Evolutionary conservation across 805 yeast species (phyloP), one percentile per base, ranked within the genome.

Genomic region (Zygosaccharomyces siamensis): DNA sequence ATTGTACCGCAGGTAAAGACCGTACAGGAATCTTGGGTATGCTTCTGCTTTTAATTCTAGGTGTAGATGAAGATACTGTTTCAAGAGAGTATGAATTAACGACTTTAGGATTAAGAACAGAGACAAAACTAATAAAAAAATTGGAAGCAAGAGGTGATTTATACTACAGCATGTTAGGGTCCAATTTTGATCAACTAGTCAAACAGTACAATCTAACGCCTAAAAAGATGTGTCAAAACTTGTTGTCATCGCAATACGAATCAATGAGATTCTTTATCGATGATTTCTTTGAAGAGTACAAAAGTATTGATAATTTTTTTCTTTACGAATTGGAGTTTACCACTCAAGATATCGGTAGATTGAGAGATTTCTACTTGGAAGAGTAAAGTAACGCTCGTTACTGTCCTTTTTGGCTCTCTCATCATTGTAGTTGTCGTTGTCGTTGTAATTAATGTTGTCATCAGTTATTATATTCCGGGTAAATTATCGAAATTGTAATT

Each of bases 1-100:
- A 86, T 61, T 88, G 95, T 67, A 79, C 90, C 3, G 92, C 92
- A 1, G 96, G 96, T 2, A 88, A 87, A 63, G 96, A 88, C 62
- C 75, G 95, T 39, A 87, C 96, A 0, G 96, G 95, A 0, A 73
- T 86, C 11, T 62, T 85, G 54, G 77, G 83, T 2, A 85, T 88
- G 81, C 63, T 88, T 51, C 70, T 87, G 4, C 70, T 87, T 39
- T 67, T 80, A 16, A 62, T 86, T 7, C 68, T 78, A 4, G 90
- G 86, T 0, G 86, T 87, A 3, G 88, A 84, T 51, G 72, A 74
- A 10, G 78, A 79, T 54, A 78, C 80, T 1, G 73, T 87, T 33
- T 80, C 88, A 1, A 76, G 81, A 54, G 96, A 88, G 60, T 89
- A 86, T 59, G 93, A 84, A 61, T 68, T 88, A 58, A 85, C 95